Conservation (phyloP, 1,139 yeast species). For the Candida sanyaensis region DNA sequence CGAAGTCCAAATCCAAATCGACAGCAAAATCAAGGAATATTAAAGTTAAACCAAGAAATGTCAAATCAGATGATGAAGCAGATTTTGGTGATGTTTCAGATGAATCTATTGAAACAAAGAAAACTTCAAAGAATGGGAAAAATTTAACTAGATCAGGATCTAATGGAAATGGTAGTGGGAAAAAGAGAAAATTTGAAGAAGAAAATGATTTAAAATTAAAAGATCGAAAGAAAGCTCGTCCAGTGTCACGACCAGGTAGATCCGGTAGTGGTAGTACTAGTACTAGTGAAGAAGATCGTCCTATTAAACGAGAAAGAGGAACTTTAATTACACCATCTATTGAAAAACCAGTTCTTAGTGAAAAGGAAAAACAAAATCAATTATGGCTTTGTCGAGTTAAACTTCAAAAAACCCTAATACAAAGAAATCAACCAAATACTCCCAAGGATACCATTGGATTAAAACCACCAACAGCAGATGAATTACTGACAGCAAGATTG, state of each 20-base stretch:
- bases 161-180: constrained; percentile 2
- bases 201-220: background rate
- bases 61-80: constrained; percentile 15
- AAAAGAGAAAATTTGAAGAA: constrained; percentile 8
- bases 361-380: constrained; percentile 47
- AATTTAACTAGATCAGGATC: background rate
- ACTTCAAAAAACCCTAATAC: constrained; percentile 47
- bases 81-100: constrained; percentile 12
- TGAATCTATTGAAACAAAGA: background rate
- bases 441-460: constrained; percentile 34
- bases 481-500: constrained; percentile 53
- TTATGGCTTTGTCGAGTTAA: constrained; percentile 50
- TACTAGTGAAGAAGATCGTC: constrained; percentile 14
- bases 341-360: constrained; percentile 17
- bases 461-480: constrained; percentile 52
- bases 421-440: constrained; percentile 42
- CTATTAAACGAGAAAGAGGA: constrained; percentile 7
- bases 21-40: constrained; percentile 7
- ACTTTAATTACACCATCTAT: constrained; percentile 7
- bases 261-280: constrained; percentile 11
- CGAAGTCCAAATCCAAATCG: background rate
- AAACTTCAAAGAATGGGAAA: constrained; percentile 8
- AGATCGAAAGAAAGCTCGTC: constrained; percentile 3
- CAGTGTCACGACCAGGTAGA: background rate
- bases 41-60: constrained; percentile 13